phyloP scores from a whole-genome alignment of 768 basidiomycete species.

The Pisolithus marmoratus region DNA sequence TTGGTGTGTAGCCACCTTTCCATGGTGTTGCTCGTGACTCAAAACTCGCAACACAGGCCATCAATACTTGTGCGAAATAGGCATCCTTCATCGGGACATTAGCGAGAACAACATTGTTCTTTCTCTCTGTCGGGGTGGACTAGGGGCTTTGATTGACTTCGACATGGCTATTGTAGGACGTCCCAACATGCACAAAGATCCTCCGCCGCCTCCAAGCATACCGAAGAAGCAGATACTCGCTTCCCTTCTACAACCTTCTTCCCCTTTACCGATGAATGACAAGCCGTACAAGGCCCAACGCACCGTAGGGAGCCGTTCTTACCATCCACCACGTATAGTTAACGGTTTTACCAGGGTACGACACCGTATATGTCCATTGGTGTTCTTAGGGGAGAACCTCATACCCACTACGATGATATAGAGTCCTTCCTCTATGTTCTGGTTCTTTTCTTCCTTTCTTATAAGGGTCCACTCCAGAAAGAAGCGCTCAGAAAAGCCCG shows the following conservation, averaged over 20 bases:
- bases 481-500: not conserved
- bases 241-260: not conserved
- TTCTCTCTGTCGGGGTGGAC: conserved; percentile 2
- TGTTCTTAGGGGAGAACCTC: conserved; percentile 1
- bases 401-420: conserved; percentile 9
- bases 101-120: conserved; percentile 32
- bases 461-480: conserved; percentile 1
- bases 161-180: too few species aligned
- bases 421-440: conserved; percentile 15
- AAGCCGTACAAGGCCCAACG: not conserved
- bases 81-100: conserved; percentile 29
- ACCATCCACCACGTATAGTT: not conserved
- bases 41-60: conserved; percentile 7
- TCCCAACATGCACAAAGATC: not conserved
- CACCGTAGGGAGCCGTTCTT: not conserved
- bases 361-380: conserved; percentile 10
- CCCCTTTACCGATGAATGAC: too few species aligned
- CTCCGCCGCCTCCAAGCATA: not conserved
- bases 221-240: too few species aligned
- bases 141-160: conserved; percentile 20
- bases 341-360: not conserved
- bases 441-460: conserved; percentile 10
- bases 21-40: not conserved
- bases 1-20: conserved; percentile 3
- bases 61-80: conserved; percentile 9